These are phyloP conservation scores for Beauveria rudraprayagi DNA, from an alignment of 2,329 filamentous ascomycete species.

Conservation along the genomic window DNA sequence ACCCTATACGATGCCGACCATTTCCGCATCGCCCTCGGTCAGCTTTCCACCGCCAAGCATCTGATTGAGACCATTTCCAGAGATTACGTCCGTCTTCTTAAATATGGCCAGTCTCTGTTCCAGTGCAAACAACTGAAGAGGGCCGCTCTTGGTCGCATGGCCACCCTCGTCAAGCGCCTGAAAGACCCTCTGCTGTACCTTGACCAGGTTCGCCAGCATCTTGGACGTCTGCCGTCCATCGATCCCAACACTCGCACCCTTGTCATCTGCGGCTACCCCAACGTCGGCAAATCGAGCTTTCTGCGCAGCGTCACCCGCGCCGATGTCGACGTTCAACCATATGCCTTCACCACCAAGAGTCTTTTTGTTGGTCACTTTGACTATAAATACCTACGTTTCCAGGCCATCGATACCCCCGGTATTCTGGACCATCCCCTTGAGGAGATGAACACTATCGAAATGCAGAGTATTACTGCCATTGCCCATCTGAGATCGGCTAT, in stretches of 20 bases:
- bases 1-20: constrained; percentile 98
- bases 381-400: constrained; percentile 61
- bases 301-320: constrained; percentile 84
- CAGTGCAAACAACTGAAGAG: constrained; percentile 99
- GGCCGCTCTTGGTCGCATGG: constrained; percentile 94
- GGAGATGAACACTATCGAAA: constrained; percentile 99
- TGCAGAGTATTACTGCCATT: constrained; percentile 96
- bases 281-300: constrained; percentile 96
- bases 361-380: constrained; percentile 97
- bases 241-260: constrained; percentile 95
- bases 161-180: constrained; percentile 86
- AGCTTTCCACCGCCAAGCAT: constrained; percentile 91
- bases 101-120: constrained; percentile 94
- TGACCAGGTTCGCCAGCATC: constrained; percentile 84
- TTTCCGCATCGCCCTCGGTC: constrained; percentile 92
- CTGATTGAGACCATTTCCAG: constrained; percentile 92
- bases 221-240: constrained; percentile 95
- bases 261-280: constrained; percentile 94
- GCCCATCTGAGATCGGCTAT: constrained; percentile 93
- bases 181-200: constrained; percentile 94
- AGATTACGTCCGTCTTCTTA: constrained; percentile 85
- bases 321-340: constrained; percentile 94
- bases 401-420: constrained; percentile 95
- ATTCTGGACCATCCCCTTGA: constrained; percentile 95
- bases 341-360: constrained; percentile 97